A percentile compares a stretch with the other conserved stretches of the same genome.
Evolutionary conservation across 2,329 filamentous ascomycete genomes (phyloP).

Genomic region (Diplodia intermedia): DNA sequence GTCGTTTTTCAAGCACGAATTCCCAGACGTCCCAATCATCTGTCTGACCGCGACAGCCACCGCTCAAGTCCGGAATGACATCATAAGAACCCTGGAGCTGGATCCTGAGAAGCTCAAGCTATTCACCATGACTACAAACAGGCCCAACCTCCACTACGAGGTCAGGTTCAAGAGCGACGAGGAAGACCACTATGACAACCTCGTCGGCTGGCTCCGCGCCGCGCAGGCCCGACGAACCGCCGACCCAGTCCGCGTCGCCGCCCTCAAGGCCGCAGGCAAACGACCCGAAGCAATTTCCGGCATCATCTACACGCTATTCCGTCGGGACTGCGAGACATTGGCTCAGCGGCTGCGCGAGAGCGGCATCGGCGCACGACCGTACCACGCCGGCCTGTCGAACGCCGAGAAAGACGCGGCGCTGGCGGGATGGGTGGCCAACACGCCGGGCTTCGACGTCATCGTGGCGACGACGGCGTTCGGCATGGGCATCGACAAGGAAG

Average conservation of each 20-base stretch:
- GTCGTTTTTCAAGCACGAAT: slow-evolving; percentile 81
- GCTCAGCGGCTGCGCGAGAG: slow-evolving; percentile 69
- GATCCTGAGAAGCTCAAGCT: slow-evolving; percentile 68
- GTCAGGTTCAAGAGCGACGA: slow-evolving; percentile 82
- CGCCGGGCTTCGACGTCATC: slow-evolving; percentile 83
- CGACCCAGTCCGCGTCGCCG: slow-evolving; percentile 61
- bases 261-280: slow-evolving; percentile 63
- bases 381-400: slow-evolving; percentile 73
- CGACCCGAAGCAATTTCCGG: slow-evolving; percentile 71
- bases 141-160: slow-evolving; percentile 89
- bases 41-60: slow-evolving; percentile 94
- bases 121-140: slow-evolving; percentile 83
- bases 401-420: slow-evolving; percentile 74
- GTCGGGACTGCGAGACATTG: slow-evolving; percentile 76
- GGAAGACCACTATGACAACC: slow-evolving; percentile 75
- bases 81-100: slow-evolving; percentile 76
- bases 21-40: slow-evolving; percentile 87
- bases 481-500: slow-evolving; percentile 96
- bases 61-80: slow-evolving; percentile 77
- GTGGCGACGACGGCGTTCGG: slow-evolving; percentile 96
- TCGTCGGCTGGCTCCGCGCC: slow-evolving; percentile 76
- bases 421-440: slow-evolving; percentile 73
- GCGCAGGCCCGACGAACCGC: slow-evolving; percentile 73
- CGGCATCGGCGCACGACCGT: slow-evolving; percentile 75
- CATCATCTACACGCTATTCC: slow-evolving; percentile 80